A percentile compares a stretch with the other conserved stretches of the same genome.
Evolutionary conservation across 495 filamentous ascomycete species (phyloP).

Genomic region (Tuber microsphaerosporum): DNA sequence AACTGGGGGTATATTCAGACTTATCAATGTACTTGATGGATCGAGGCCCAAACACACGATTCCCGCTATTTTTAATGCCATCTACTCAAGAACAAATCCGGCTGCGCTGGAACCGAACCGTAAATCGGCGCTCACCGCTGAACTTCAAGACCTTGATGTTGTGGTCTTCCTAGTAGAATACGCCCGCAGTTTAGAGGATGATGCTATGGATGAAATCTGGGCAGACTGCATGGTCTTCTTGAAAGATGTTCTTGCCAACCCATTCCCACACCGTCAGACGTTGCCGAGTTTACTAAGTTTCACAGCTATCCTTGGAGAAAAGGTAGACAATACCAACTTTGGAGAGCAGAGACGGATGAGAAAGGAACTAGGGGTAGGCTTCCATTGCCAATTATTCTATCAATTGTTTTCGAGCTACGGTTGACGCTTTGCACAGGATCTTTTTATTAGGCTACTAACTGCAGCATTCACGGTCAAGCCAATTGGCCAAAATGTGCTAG

Average conservation of each 20-base stretch:
- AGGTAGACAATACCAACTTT: constrained; percentile 95
- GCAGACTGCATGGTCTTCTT: constrained; percentile 86
- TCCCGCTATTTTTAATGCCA: constrained; percentile 92
- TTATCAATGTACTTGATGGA: constrained; percentile 85
- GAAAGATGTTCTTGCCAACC: constrained; percentile 82
- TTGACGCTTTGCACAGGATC: constrained; percentile 54
- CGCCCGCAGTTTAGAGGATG: constrained; percentile 81
- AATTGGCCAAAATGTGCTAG: constrained; percentile 46
- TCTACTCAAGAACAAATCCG: constrained; percentile 88
- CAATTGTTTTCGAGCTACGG: constrained; percentile 15
- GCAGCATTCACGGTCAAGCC: constrained; percentile 88
- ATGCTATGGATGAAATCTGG: constrained; percentile 99
- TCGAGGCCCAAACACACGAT: constrained; percentile 87
- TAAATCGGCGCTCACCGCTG: constrained; percentile 80
- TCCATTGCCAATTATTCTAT: neutral
- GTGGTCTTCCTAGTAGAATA: constrained; percentile 86
- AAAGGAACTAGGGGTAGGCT: constrained; percentile 76
- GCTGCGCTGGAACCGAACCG: constrained; percentile 66
- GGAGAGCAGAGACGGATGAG: constrained; percentile 93
- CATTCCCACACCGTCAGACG: constrained; percentile 87
- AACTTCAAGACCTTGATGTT: constrained; percentile 70
- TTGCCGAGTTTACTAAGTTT: constrained; percentile 83
- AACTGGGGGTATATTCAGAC: constrained; percentile 58
- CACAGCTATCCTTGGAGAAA: constrained; percentile 78
- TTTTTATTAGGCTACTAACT: constrained; percentile 76